These are phyloP conservation scores for Suillus paluster DNA, from an alignment of 768 basidiomycete genomes.

Conservation along the genomic window DNA sequence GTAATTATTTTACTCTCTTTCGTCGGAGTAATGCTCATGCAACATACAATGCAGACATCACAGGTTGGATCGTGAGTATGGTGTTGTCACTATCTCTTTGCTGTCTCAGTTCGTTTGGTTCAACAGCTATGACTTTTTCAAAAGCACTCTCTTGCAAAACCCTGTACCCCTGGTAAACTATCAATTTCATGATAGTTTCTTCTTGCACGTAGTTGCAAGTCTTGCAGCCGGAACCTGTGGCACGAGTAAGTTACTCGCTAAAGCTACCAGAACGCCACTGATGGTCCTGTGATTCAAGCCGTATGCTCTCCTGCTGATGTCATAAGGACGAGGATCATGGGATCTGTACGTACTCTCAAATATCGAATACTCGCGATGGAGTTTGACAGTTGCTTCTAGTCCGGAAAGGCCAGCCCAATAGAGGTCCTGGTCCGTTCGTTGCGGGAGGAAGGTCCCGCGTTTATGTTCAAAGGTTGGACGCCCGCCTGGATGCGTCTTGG, in stretches of 20 bases:
- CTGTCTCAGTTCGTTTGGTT: not conserved
- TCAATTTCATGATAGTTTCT: conserved; percentile 66
- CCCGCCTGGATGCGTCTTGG: conserved; percentile 85
- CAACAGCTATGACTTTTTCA: conserved; percentile 78
- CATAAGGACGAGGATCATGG: conserved; percentile 77
- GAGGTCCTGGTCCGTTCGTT: conserved; percentile 63
- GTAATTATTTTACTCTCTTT: conserved; percentile 40
- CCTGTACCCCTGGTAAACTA: conserved; percentile 60
- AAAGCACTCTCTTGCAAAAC: conserved; percentile 54
- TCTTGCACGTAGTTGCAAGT: conserved; percentile 71
- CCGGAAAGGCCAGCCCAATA: conserved; percentile 50
- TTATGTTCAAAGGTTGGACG: conserved; percentile 90
- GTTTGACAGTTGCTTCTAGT: conserved; percentile 41
- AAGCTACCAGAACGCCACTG: not conserved
- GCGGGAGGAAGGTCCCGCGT: conserved; percentile 72
- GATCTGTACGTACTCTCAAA: conserved; percentile 52
- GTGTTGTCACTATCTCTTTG: conserved; percentile 8
- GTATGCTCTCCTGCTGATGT: conserved; percentile 83
- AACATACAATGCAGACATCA: conserved; percentile 52
- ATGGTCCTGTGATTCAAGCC: conserved; percentile 45
- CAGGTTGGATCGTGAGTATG: conserved; percentile 81
- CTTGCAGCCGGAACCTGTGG: conserved; percentile 74
- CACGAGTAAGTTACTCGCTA: conserved; percentile 57
- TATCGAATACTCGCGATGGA: not conserved
- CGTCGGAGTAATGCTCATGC: not conserved